Percentiles rank a stretch among this genome's conserved stretches.
phyloP scores from a whole-genome alignment of 345 rosid genomes.

The Camelina neglecta region DNA sequence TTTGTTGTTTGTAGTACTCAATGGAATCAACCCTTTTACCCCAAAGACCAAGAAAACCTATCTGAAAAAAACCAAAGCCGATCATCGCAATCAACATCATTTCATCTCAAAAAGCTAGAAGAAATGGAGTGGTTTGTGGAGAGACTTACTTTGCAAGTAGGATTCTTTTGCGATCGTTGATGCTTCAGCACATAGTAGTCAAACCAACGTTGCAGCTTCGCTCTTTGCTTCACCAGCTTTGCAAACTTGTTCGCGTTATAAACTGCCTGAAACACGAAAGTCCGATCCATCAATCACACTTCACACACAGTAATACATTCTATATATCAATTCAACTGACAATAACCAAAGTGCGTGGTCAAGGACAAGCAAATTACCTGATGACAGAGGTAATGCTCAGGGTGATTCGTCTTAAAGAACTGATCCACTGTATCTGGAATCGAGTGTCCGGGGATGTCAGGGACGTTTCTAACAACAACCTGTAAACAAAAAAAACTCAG shows the following conservation, averaged over 20 bases:
- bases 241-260: constrained; percentile 82
- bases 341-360: neutral
- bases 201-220: constrained; percentile 82
- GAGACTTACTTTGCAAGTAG: constrained; percentile 66
- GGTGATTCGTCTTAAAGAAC: constrained; percentile 84
- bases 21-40: constrained; percentile 80
- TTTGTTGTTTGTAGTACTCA: constrained; percentile 74
- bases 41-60: constrained; percentile 85
- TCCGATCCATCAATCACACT: constrained; percentile 14
- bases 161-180: constrained; percentile 85
- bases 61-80: constrained; percentile 50
- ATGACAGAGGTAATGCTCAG: constrained; percentile 86
- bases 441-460: constrained; percentile 61
- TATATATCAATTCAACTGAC: constrained; percentile 13
- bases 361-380: constrained; percentile 53
- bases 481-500: constrained; percentile 40
- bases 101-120: neutral
- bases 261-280: constrained; percentile 63
- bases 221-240: constrained; percentile 72
- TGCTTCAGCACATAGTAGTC: constrained; percentile 81
- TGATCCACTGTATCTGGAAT: constrained; percentile 69
- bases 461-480: constrained; percentile 93
- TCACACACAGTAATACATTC: neutral
- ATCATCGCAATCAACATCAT: constrained; percentile 24
- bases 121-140: neutral